Evolutionary conservation across 768 basidiomycete species (phyloP), one percentile per base, ranked within the genome.

Genomic region (Russula sp.): DNA sequence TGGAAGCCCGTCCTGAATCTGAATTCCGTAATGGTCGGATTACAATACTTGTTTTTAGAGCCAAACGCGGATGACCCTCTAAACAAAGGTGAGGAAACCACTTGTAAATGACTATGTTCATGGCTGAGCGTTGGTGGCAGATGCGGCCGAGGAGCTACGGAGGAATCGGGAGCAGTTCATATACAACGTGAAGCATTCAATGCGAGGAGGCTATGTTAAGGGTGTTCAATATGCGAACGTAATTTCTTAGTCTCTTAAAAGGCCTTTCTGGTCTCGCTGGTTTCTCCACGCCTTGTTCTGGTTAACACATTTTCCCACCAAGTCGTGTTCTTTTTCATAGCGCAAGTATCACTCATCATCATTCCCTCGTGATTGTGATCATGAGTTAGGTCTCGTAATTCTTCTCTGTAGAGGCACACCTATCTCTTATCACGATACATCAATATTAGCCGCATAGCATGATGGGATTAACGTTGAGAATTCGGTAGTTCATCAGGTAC

Each of bases 1-100:
- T 99, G 97, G 97, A 99, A 99, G 73, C 97, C 97, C 6, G 97
- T 99, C 3, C 80, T 99, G 50, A 98, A 98, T 76, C 81, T 99
- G 58, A 98, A 94, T 74, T 92, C 95, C 34, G 93, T 99, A 68
- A 96, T 98, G 93, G 92, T 98, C 64, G 97, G 97, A 40, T 76
- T 99, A 62, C 97, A 99, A 75, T 99, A 98, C 73, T 84, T 99
- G 58, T 99, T 99, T 83, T 80, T 99, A 62, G 97, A 99, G 76
- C 97, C 97, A 16, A 99, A 99, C 71, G 91, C 97, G 44, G 96
- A 98, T 71, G 97, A 99, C 76, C 97, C 97, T 18, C 74, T 99
- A 72, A 99, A 99, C 81, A 99, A 98, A 78, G 96, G 96, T 92
- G 66, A 52, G 86, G 69, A n/a, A n/a, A 40, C 36, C 42, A 38